Base-by-base conservation (phyloP, 371 early-diverging fungal species). In the Caulochytrium protostelioides region DNA sequence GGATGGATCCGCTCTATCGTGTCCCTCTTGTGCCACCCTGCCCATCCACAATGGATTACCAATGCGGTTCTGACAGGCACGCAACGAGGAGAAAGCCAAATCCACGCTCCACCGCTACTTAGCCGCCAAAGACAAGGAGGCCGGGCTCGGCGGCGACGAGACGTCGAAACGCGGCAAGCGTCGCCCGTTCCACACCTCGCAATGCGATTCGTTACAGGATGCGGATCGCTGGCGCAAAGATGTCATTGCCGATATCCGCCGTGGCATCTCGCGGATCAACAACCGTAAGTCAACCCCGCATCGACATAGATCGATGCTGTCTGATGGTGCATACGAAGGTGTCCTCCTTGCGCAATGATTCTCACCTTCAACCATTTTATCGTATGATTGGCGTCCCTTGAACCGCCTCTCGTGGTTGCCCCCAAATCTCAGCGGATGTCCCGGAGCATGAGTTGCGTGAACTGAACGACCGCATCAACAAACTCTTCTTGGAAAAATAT, bases 21-120 rank as follows among this genome's bases (percentile, higher is more conserved):
- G n/a, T n/a, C n/a, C n/a, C n/a, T n/a, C n/a, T n/a, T n/a, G n/a
- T n/a, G n/a, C n/a, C n/a, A n/a, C n/a, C n/a, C n/a, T n/a, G n/a
- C n/a, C n/a, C n/a, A n/a, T n/a, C n/a, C n/a, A n/a, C n/a, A n/a
- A n/a, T n/a, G n/a, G n/a, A n/a, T n/a, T n/a, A n/a, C n/a, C n/a
- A n/a, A n/a, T n/a, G n/a, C n/a, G n/a, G n/a, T n/a, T n/a, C n/a
- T n/a, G n/a, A n/a, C n/a, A 51, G 91, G 92, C 92, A 21, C 76
- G 89, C 54, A 89, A 89, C 59, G 80, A 89, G 62, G 92, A 92
- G 46, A 92, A 92, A 52, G 89, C 90, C 16, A 85, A 91, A 51
- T 89, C 94, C 27, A 90, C 89, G 89, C 72, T 92, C 20, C 83
- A 83, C 54, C 81, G 91, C 39, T 92, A 89, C 60, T 79, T 89